These are phyloP conservation scores for Lasiosphaeria miniovina DNA, from an alignment of 495 filamentous ascomycete genomes.

Conservation along the genomic window DNA sequence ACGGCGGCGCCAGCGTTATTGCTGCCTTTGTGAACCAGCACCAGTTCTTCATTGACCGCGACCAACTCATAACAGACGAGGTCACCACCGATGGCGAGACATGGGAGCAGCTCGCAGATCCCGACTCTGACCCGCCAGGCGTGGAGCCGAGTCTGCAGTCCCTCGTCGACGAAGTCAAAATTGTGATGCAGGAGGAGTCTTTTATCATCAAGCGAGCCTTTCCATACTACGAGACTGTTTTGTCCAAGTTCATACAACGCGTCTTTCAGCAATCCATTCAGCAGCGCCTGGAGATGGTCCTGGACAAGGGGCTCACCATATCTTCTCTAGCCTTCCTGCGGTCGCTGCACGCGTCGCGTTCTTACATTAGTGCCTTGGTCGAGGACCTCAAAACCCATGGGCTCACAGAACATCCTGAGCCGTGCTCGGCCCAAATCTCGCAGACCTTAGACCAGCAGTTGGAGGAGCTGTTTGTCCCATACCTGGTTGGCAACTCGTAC, in stretches of 20 bases:
- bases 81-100: slow-evolving; percentile 75
- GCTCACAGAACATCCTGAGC: slow-evolving; percentile 89
- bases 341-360: slow-evolving; percentile 82
- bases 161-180: slow-evolving; percentile 85
- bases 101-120: slow-evolving; percentile 90
- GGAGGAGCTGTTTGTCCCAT: slow-evolving; percentile 94
- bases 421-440: slow-evolving; percentile 81
- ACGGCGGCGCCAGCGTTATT: slow-evolving; percentile 89
- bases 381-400: slow-evolving; percentile 95
- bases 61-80: slow-evolving; percentile 87
- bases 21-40: slow-evolving; percentile 97
- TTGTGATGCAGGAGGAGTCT: slow-evolving; percentile 96
- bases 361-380: slow-evolving; percentile 77
- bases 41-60: slow-evolving; percentile 95
- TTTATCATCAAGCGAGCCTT: slow-evolving; percentile 94
- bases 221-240: slow-evolving; percentile 90
- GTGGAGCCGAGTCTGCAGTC: slow-evolving; percentile 91
- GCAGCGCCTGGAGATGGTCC: slow-evolving; percentile 90
- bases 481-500: slow-evolving; percentile 89
- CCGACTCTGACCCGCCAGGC: slow-evolving; percentile 83
- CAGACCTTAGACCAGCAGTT: slow-evolving; percentile 90
- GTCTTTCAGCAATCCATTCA: slow-evolving; percentile 98
- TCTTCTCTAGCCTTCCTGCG: slow-evolving; percentile 91
- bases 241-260: slow-evolving; percentile 86
- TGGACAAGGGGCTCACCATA: slow-evolving; percentile 86